A percentile compares a stretch with the other conserved stretches of the same genome.
phyloP scores from a whole-genome alignment of 2,329 filamentous ascomycete genomes.

The Calonectria pseudoturangicola region DNA sequence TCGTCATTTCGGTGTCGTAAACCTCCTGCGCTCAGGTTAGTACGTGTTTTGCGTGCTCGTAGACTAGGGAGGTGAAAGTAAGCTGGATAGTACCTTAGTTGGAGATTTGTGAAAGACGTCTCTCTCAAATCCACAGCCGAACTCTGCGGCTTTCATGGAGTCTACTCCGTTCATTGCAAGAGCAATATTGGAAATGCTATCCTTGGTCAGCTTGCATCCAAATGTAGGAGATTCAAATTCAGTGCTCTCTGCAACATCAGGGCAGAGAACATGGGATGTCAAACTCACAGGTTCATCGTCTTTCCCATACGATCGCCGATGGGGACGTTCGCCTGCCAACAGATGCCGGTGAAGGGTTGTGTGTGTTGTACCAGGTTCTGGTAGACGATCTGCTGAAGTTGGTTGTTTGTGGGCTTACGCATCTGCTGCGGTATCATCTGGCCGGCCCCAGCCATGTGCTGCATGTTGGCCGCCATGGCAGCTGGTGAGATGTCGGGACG shows the following conservation, averaged over 20 bases:
- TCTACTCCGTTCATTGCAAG: constrained; percentile 67
- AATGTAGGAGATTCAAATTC: constrained; percentile 3
- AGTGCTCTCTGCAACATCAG: background rate
- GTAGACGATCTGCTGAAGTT: constrained; percentile 64
- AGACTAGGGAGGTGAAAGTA: constrained; percentile 1
- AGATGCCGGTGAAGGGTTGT: constrained; percentile 56
- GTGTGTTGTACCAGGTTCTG: constrained; percentile 61
- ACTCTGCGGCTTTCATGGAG: constrained; percentile 63
- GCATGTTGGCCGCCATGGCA: constrained; percentile 77
- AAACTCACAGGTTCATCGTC: constrained; percentile 65
- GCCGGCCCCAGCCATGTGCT: constrained; percentile 71
- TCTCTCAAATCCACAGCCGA: constrained; percentile 69
- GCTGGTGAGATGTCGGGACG: constrained; percentile 54
- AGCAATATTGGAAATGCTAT: constrained; percentile 71
- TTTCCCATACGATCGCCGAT: constrained; percentile 65
- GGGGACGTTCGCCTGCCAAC: constrained; percentile 64
- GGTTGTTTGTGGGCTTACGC: constrained; percentile 56
- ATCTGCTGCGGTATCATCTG: constrained; percentile 68
- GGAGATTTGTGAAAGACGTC: constrained; percentile 67
- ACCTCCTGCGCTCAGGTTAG: constrained; percentile 62
- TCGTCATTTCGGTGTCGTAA: constrained; percentile 70
- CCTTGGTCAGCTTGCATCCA: constrained; percentile 40
- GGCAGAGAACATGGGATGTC: constrained; percentile 7
- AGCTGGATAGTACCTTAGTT: constrained; percentile 65
- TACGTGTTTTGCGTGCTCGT: constrained; percentile 13